phyloP scores from a whole-genome alignment of 2,329 filamentous ascomycete species.

The Colletotrichum sp. region DNA sequence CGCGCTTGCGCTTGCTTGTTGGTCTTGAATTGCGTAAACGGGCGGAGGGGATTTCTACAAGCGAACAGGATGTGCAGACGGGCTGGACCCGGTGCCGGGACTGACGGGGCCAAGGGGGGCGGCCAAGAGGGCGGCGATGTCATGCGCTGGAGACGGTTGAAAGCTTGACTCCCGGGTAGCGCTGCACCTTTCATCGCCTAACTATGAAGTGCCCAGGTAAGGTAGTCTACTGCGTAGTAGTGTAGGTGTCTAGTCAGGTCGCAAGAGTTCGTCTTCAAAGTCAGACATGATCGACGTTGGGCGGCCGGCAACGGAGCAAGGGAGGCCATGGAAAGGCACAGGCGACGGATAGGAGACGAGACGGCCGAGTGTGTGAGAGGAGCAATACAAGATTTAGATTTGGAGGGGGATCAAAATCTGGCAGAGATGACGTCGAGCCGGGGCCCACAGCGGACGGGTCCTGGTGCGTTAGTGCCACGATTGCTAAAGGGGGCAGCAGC shows the following conservation, averaged over 20 bases:
- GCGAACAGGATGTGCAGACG: background rate
- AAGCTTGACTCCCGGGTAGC: conserved; percentile 5
- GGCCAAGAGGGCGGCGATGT: conserved; percentile 11
- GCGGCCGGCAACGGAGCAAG: background rate
- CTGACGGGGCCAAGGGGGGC: conserved; percentile 11
- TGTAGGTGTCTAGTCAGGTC: background rate
- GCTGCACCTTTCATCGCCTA: background rate
- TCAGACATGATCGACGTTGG: background rate
- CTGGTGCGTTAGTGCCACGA: background rate
- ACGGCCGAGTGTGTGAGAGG: background rate
- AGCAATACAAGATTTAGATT: background rate
- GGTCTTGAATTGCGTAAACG: conserved; percentile 5
- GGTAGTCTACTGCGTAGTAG: too few species aligned
- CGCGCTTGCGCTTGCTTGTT: conserved; percentile 5
- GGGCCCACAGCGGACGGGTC: background rate
- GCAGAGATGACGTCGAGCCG: conserved; percentile 12
- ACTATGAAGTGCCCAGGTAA: background rate
- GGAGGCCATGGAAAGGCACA: background rate
- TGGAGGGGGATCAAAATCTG: background rate
- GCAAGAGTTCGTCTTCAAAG: background rate
- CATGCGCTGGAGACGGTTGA: conserved; percentile 7
- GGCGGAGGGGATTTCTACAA: background rate
- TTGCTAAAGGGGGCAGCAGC: background rate
- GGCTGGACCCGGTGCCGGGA: background rate
- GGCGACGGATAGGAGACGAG: background rate